A percentile compares a stretch with the other conserved stretches of the same genome.
These are phyloP conservation scores for Ogataea methanolica DNA, from an alignment of 805 yeast genomes.

Conservation along the genomic window DNA sequence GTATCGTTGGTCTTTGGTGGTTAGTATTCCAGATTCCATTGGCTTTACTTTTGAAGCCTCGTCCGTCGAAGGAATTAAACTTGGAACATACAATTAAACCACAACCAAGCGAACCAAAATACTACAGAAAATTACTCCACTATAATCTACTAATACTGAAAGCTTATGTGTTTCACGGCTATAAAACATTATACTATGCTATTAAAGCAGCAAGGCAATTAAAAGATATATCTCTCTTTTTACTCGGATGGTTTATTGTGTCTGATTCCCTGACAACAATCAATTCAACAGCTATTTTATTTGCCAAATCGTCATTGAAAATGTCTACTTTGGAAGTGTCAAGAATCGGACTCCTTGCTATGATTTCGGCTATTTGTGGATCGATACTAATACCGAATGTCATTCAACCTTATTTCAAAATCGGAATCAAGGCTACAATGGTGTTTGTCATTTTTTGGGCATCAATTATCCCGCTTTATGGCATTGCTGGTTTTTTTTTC, in stretches of 20 bases:
- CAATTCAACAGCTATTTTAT: conserved; percentile 72
- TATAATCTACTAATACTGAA: conserved; percentile 12
- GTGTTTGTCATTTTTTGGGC: conserved; percentile 56
- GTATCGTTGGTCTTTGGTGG: conserved; percentile 77
- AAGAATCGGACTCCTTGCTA: conserved; percentile 58
- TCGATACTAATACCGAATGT: conserved; percentile 52
- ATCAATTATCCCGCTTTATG: conserved; percentile 65
- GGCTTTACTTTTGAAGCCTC: conserved; percentile 38
- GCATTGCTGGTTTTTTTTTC: conserved; percentile 60
- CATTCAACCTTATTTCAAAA: conserved; percentile 32
- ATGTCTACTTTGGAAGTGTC: conserved; percentile 69
- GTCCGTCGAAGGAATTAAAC: conserved; percentile 36
- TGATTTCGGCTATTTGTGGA: conserved; percentile 64
- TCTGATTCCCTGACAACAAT: conserved; percentile 76
- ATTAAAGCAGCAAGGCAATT: conserved; percentile 55
- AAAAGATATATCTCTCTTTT: conserved; percentile 60
- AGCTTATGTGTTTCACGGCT: conserved; percentile 51
- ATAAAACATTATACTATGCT: conserved; percentile 53
- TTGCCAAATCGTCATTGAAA: conserved; percentile 63
- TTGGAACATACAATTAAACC: conserved; percentile 13
- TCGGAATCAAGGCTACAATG: conserved; percentile 45
- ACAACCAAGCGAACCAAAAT: conserved; percentile 3
- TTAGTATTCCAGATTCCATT: conserved; percentile 63
- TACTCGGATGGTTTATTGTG: conserved; percentile 71
- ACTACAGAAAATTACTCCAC: conserved; percentile 3